phyloP scores from a whole-genome alignment of 352 stramenopile species.

The Pythium apleroticum region DNA sequence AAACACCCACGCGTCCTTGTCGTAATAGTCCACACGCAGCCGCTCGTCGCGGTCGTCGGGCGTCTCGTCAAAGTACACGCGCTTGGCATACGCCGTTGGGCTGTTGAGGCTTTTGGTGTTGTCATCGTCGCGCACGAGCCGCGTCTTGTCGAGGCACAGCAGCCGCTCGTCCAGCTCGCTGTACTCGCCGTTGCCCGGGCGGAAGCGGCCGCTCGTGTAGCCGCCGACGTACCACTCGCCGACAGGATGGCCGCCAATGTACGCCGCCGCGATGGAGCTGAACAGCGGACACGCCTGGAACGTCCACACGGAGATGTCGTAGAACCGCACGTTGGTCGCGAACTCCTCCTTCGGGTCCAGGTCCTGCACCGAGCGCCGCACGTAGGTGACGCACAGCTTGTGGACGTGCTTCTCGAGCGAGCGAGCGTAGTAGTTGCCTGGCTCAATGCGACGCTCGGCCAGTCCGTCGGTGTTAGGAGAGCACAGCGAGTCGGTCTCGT shows the following conservation, averaged over 20 bases:
- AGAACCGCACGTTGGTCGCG: constrained; percentile 4
- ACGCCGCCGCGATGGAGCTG: not conserved
- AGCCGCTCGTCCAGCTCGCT: not conserved
- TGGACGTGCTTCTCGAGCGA: not conserved
- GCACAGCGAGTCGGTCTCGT: constrained; percentile 2
- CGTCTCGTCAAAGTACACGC: constrained; percentile 5
- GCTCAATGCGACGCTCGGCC: not conserved
- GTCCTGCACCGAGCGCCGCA: constrained; percentile 15
- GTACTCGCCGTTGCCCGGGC: not conserved
- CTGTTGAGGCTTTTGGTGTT: constrained; percentile 4
- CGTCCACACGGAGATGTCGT: constrained; percentile 6
- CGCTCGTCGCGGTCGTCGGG: not conserved
- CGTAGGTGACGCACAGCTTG: constrained; percentile 17
- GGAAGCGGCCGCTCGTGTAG: not conserved
- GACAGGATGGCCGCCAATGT: constrained; percentile 4
- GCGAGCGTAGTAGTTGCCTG: constrained; percentile 16
- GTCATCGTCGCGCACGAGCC: constrained; percentile 14
- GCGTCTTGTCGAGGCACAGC: not conserved
- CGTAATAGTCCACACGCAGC: constrained; percentile 11
- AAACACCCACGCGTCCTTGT: constrained; percentile 10
- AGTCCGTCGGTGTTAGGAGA: not conserved
- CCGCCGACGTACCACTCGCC: not conserved
- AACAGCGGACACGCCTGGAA: constrained; percentile 17
- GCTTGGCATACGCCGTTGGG: constrained; percentile 11
- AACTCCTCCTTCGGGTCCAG: constrained; percentile 12